Evolutionary conservation across 257 asterid genomes (phyloP).

Genomic region (Ilex asprella): DNA sequence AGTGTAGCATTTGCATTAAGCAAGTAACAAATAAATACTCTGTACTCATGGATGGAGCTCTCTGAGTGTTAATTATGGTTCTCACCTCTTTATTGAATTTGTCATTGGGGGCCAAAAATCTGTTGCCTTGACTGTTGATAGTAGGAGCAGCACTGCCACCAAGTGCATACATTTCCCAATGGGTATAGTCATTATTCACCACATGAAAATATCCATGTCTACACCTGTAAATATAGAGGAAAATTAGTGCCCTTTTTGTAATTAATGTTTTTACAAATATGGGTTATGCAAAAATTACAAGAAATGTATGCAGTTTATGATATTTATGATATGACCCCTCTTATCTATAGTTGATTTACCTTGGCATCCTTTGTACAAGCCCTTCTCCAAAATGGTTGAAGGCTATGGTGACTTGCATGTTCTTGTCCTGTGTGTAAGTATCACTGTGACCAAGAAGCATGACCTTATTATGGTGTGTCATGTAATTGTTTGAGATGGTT

Average conservation of each 20-base stretch:
- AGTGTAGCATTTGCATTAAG: not conserved
- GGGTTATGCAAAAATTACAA: not conserved
- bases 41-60: too few relatives aligned
- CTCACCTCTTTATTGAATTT: constrained; percentile 55
- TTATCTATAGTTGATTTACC: constrained; percentile 27
- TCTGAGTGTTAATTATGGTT: not conserved
- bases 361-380: constrained; percentile 68
- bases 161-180: constrained; percentile 92
- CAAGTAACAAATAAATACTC: not conserved
- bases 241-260: not conserved
- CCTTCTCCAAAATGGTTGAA: too few relatives aligned
- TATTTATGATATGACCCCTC: too few relatives aligned
- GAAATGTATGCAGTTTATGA: not conserved
- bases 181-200: constrained; percentile 91
- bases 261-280: not conserved
- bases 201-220: constrained; percentile 94
- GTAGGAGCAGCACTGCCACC: constrained; percentile 94
- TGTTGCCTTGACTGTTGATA: constrained; percentile 62
- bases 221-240: constrained; percentile 35
- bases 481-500: constrained; percentile 65
- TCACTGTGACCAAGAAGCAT: constrained; percentile 87
- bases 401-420: too few relatives aligned
- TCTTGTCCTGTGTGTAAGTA: constrained; percentile 44
- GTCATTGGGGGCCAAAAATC: constrained; percentile 28
- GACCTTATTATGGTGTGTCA: constrained; percentile 80